phyloP scores from a whole-genome alignment of 495 filamentous ascomycete genomes.

The Massariosphaeria phaeospora region DNA sequence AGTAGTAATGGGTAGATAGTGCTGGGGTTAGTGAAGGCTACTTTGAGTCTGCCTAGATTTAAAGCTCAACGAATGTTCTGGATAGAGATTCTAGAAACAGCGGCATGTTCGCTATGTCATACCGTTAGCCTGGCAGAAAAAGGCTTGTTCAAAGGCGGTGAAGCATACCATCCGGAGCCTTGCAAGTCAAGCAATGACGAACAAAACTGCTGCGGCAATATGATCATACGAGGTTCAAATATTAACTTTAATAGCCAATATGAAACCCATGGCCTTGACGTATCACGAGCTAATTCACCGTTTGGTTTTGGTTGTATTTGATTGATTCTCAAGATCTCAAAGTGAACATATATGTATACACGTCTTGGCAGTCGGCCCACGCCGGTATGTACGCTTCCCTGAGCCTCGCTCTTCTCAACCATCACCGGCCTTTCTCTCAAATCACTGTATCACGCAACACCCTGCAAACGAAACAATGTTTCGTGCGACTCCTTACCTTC shows the following conservation, averaged over 20 bases:
- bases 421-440: no score
- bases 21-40: neutral
- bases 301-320: no score
- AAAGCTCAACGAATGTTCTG: conserved; percentile 30
- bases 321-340: neutral
- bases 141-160: conserved; percentile 20
- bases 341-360: neutral
- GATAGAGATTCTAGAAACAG: conserved; percentile 15
- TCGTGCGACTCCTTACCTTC: conserved; percentile 26
- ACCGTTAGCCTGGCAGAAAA: conserved; percentile 18
- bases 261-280: no score
- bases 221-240: no score
- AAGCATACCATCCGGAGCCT: no score
- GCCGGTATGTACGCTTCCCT: neutral
- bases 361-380: neutral
- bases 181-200: no score
- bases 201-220: no score
- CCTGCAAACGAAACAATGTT: no score
- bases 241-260: no score
- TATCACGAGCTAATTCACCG: no score
- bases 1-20: neutral
- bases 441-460: no score
- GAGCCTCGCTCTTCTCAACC: neutral
- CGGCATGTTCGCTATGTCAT: conserved; percentile 25
- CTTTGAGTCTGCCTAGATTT: no score